Conservation (phyloP, 2,329 filamentous ascomycete species). For the Botrytis hyacinthi region DNA sequence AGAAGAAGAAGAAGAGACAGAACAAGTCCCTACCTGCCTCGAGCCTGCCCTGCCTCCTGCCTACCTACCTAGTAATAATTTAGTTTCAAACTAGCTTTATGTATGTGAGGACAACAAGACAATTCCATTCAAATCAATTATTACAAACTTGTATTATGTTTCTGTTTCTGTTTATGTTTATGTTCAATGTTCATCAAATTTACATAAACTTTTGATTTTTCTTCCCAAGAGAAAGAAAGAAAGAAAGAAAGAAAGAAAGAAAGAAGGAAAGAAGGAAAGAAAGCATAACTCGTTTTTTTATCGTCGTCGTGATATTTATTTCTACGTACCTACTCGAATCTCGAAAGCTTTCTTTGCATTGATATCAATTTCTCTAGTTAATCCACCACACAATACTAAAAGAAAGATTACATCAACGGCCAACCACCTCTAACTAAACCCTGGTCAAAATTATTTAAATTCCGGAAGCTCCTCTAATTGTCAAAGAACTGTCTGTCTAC, state of each 20-base stretch:
- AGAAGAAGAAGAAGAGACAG: background rate
- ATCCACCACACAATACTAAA: background rate
- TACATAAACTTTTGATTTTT: slow-evolving; percentile 8
- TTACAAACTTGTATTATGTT: background rate
- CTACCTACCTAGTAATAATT: background rate
- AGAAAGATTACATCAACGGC: background rate
- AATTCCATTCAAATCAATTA: background rate
- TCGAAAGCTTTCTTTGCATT: background rate
- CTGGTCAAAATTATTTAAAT: slow-evolving; percentile 15
- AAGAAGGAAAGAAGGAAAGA: too few species aligned
- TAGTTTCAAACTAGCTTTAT: slow-evolving; percentile 14
- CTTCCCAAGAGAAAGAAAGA: background rate
- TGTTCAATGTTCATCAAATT: background rate
- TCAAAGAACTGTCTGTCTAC: background rate
- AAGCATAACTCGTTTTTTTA: background rate
- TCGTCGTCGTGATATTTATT: background rate
- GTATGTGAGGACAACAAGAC: slow-evolving; percentile 17
- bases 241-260: too few species aligned
- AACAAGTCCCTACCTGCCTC: background rate
- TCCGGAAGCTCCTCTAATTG: background rate
- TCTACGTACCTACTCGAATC: background rate
- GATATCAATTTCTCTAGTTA: background rate
- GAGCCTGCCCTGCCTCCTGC: too few species aligned
- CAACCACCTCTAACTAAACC: background rate
- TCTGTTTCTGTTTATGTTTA: background rate